Base-by-base conservation (phyloP, 768 basidiomycete genomes). In the Trametopsis cervina region DNA sequence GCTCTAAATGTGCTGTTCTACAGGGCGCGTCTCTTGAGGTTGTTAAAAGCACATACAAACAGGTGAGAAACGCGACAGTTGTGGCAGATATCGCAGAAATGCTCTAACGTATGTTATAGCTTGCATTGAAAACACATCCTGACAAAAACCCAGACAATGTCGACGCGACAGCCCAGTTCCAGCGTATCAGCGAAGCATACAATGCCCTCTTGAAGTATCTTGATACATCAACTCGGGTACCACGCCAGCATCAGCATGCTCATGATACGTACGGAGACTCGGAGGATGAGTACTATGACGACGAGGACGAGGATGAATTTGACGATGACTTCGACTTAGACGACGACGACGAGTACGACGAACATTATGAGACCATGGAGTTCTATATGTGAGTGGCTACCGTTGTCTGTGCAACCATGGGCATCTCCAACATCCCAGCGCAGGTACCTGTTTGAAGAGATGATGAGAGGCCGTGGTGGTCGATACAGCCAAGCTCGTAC, bases 71-170 rank as follows among this genome's bases (percentile, higher is more conserved):
- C 47, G 21, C 27, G 20, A 33, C 42, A 25, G 44, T 47, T 22
- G 40, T 26, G 10, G 18, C 42, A 18, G 20, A 33, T 23, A n/a
- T 41, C 37, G 11, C 20, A 24, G 5, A 46, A 23, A 45, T 39
- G n/a, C 29, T 37, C 41, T 11, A 42, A 49, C 22, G 53, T 35
- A 3, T 38, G 22, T 39, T 23, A 17, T 46, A 84, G 79, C 67
- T 80, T 45, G 84, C 84, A 4, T 67, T 86, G 20, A 72, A 72
- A 17, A 83, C 78, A 0, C 87, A 89, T 65, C 85, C 87, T 6
- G 86, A 87, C 66, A 88, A 87, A 67, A 87, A 87, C 50, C 79
- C 73, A 0, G 74, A 73, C 36, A 77, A 87, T 54, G 73, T 72
- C 35, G 68, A 73, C 54, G 85, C 84, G 40, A 87, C 85, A 33